phyloP scores from a whole-genome alignment of 805 yeast species.

The Wickerhamomyces sydowiorum region DNA sequence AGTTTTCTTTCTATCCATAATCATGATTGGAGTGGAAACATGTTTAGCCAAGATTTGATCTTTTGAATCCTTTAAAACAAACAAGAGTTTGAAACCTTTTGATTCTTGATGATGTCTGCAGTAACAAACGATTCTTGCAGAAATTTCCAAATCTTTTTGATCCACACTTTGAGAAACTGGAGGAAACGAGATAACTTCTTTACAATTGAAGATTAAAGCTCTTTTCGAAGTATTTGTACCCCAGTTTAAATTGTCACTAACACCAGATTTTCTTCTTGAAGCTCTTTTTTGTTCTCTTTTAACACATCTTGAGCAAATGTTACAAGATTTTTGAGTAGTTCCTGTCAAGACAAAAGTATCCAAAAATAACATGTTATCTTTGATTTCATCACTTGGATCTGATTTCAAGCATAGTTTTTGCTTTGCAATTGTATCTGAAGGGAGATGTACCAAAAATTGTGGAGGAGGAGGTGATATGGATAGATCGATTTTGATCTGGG shows the following conservation, averaged over 20 bases:
- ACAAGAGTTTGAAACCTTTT: constrained; percentile 73
- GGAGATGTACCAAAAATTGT: constrained; percentile 68
- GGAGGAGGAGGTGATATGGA: constrained; percentile 72
- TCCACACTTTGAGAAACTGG: constrained; percentile 34
- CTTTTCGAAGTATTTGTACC: constrained; percentile 67
- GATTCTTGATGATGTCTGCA: constrained; percentile 92
- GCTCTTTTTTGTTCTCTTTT: constrained; percentile 94
- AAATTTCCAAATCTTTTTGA: constrained; percentile 38
- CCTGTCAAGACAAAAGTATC: constrained; percentile 79
- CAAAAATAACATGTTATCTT: constrained; percentile 53
- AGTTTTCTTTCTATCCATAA: constrained; percentile 82
- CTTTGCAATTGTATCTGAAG: constrained; percentile 83
- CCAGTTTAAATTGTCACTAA: constrained; percentile 73
- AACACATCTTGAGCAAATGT: constrained; percentile 83
- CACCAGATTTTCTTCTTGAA: constrained; percentile 81
- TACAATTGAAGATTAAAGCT: constrained; percentile 87
- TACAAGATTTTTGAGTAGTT: constrained; percentile 46
- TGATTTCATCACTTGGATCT: constrained; percentile 38
- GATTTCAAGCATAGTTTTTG: constrained; percentile 66
- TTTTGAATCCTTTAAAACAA: constrained; percentile 55
- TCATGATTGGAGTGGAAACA: constrained; percentile 71
- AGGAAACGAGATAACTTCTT: constrained; percentile 75
- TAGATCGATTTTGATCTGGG: constrained; percentile 80
- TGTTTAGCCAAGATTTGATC: constrained; percentile 68
- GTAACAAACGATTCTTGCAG: constrained; percentile 85